Evolutionary conservation across 2,329 filamentous ascomycete genomes (phyloP), one percentile per base, ranked within the genome.

Genomic region (Verticillium klebahnii): DNA sequence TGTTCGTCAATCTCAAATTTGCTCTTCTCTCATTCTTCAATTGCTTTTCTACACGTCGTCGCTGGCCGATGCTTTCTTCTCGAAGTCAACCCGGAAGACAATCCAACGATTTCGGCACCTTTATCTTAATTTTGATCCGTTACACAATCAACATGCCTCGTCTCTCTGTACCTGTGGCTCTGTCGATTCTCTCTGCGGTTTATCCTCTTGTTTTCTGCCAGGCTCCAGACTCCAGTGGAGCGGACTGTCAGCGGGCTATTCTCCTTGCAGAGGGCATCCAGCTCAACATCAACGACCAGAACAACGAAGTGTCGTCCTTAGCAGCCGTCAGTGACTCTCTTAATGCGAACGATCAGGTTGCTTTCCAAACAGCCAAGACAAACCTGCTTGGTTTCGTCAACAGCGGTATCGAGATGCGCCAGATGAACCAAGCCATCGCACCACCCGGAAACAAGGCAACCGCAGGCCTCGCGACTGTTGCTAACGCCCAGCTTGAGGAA

Each of bases 301-400:
- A 64, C 6, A 59, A 63, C 54, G 63, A 64, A 58, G 61, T 61
- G 1, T 57, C 55, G 8, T 55, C 61, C 5, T 50, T 63, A 31
- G 55, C 60, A 6, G 63, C 63, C 36, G 63, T 64, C 25, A 57
- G 52, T 15, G 57, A 64, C 39, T 36, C 63, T 3, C 61, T 64
- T 2, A 57, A 61, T 57, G 61, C 59, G 9, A 64, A 64, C 17
- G 63, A 64, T 14, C 56, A 45, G 40, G 61, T 59, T 40, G 57
- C 59, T 29, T 64, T 64, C 45, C 61, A 64, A 62, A 55, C 60
- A 19, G 63, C 63, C 59, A 64, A 64, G 57, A 63, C 63, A 36
- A 63, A 64, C 36, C 57, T 64, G 34, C 45, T 64, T 3, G 61
- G 59, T 5, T 64, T 64, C 36, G 63, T 64, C 40, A 64, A 62